Evolutionary conservation across 2,329 filamentous ascomycete genomes (phyloP).

Genomic region (Huntiella bhutanensis): DNA sequence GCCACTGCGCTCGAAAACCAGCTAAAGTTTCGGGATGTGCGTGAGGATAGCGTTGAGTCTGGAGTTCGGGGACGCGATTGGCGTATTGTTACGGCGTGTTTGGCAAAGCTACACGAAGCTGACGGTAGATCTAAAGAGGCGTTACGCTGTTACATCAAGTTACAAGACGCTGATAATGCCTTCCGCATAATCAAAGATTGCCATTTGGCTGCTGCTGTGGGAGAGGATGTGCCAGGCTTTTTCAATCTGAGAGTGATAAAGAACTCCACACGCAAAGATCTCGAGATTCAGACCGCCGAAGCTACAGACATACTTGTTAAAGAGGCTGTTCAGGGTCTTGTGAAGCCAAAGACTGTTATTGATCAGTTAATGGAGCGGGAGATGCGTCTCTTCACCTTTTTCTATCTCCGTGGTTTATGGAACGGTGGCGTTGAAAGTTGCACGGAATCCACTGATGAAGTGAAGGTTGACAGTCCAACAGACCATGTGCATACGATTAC

Average conservation of each 20-base stretch:
- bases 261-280: conserved; percentile 47
- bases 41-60: conserved; percentile 56
- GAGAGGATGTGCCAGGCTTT: conserved; percentile 77
- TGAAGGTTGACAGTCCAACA: background rate
- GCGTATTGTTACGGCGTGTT: conserved; percentile 69
- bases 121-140: conserved; percentile 69
- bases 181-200: conserved; percentile 74
- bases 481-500: background rate
- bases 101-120: conserved; percentile 70
- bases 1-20: conserved; percentile 66
- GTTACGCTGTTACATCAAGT: conserved; percentile 67
- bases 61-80: conserved; percentile 62
- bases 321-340: conserved; percentile 64
- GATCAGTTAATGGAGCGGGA: conserved; percentile 52
- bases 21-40: conserved; percentile 54
- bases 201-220: conserved; percentile 74
- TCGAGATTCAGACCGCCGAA: conserved; percentile 65
- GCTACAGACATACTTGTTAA: conserved; percentile 74
- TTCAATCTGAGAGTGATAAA: conserved; percentile 68
- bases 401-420: conserved; percentile 82
- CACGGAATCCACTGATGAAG: conserved; percentile 13
- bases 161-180: conserved; percentile 80
- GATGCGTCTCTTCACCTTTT: conserved; percentile 62
- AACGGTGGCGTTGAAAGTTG: conserved; percentile 27
- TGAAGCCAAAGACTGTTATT: conserved; percentile 60